Conservation (phyloP, 1,284 basidiomycete genomes). For the Athelia psychrophila region DNA sequence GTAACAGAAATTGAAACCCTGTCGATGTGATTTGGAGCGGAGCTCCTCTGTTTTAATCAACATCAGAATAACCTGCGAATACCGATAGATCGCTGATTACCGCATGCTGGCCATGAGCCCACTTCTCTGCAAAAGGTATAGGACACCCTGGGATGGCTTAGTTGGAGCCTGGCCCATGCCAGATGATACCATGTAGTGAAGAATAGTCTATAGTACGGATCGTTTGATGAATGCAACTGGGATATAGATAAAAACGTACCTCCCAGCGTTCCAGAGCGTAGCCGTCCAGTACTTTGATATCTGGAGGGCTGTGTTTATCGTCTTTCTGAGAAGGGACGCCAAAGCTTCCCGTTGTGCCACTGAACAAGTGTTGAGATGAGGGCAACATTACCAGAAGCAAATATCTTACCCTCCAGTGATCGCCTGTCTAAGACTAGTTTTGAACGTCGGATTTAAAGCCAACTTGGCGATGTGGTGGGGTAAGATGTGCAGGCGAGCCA, state of each 20-base stretch:
- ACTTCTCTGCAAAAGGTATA: conserved; percentile 81
- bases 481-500: conserved; percentile 76
- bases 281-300: conserved; percentile 70
- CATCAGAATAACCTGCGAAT: neutral
- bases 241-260: conserved; percentile 41
- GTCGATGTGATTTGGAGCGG: conserved; percentile 86
- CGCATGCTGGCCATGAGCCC: conserved; percentile 78
- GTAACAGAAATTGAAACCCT: conserved; percentile 96
- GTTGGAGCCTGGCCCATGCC: conserved; percentile 66
- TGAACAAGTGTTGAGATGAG: conserved; percentile 25
- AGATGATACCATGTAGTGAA: conserved; percentile 98
- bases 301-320: conserved; percentile 51
- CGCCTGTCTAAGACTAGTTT: conserved; percentile 80
- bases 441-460: conserved; percentile 75
- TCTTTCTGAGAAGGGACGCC: conserved; percentile 77
- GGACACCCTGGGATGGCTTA: conserved; percentile 78
- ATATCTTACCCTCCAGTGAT: conserved; percentile 83
- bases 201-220: conserved; percentile 69
- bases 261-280: conserved; percentile 96
- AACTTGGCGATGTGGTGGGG: conserved; percentile 59
- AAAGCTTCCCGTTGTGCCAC: conserved; percentile 89
- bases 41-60: conserved; percentile 35
- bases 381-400: too few species aligned
- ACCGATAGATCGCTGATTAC: conserved; percentile 33
- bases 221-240: neutral